Base-by-base conservation (phyloP, 2,329 filamentous ascomycete genomes). In the Colletotrichum ledebouriae region DNA sequence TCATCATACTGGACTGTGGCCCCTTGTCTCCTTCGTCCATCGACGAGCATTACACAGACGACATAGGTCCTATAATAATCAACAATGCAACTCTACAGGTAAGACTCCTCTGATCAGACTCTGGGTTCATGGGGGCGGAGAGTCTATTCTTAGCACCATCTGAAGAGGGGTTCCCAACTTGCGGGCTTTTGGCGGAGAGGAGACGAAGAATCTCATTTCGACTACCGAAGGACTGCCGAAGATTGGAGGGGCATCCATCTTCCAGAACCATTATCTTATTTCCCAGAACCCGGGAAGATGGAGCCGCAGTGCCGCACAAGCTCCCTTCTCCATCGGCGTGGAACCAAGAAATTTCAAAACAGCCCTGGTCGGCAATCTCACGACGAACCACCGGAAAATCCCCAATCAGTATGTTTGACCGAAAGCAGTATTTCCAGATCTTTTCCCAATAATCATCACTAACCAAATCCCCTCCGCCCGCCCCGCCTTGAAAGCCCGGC, bases 221-320 rank as follows among this genome's bases (percentile, higher is more conserved):
- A 55, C 52, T 55, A 6, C 52, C 52, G 52, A 20, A 29, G 11
- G 11, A 55, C 11, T 37, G 12, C 34, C 25, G 34, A 29, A 29
- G 6, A 29, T 29, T 29, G 29, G 29, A 1, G 29, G 6, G 29
- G n/a, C 17, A 13, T 13, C 11, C 42, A 46, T 37, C 34, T 55
- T 39, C 49, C 4, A 22, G 34, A 13, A 2, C 34, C 52, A 46
- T 2, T 17, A 17, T 46, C 34, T 22, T 33, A 55, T 41, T 55
- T 20, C 52, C 34, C 52, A 22, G 39, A 41, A 55, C 33, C 52
- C 52, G 52, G 52, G 20, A 37, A 20, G 34, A 37, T 25, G 52
- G 34, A 55, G 52, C 13, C 11, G 17, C 29, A 55, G 34, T 41
- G 52, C 13, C 11, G 17, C 29, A 55, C 52, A 55, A 17, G 50